These are phyloP conservation scores for Cairneyella variabilis DNA, from an alignment of 495 filamentous ascomycete genomes.

Conservation along the genomic window DNA sequence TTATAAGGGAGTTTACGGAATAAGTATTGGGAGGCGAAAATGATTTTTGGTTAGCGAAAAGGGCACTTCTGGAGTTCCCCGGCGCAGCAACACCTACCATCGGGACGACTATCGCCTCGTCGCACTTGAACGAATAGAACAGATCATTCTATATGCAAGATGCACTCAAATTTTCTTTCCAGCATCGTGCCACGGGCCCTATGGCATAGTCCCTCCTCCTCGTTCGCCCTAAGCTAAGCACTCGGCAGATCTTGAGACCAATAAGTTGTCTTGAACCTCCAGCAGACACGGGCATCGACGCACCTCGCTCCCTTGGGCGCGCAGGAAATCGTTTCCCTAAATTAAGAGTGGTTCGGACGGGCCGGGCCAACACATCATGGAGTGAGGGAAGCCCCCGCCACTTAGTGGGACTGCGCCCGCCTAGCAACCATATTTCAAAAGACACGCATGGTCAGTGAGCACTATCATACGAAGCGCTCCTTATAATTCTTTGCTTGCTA, in stretches of 20 bases:
- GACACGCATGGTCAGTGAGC: neutral
- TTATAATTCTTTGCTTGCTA: neutral
- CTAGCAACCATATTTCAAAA: neutral
- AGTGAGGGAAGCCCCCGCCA: neutral
- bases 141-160: slow-evolving; percentile 1
- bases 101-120: neutral
- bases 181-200: neutral
- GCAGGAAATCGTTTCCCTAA: too few species aligned
- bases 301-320: too few species aligned
- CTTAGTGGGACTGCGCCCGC: neutral
- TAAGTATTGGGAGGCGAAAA: neutral
- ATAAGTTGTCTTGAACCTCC: neutral
- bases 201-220: neutral
- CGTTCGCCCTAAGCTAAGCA: slow-evolving; percentile 1
- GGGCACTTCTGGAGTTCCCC: slow-evolving; percentile 3
- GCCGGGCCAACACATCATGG: slow-evolving; percentile 6
- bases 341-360: neutral
- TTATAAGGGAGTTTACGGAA: neutral
- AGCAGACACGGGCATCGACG: neutral
- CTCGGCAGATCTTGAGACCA: neutral
- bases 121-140: slow-evolving; percentile 3
- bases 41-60: neutral
- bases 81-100: neutral
- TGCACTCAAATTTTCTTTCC: slow-evolving; percentile 1
- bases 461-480: slow-evolving; percentile 1